These are phyloP conservation scores for Cytidiella melzeri DNA, from an alignment of 768 basidiomycete species.

Conservation along the genomic window DNA sequence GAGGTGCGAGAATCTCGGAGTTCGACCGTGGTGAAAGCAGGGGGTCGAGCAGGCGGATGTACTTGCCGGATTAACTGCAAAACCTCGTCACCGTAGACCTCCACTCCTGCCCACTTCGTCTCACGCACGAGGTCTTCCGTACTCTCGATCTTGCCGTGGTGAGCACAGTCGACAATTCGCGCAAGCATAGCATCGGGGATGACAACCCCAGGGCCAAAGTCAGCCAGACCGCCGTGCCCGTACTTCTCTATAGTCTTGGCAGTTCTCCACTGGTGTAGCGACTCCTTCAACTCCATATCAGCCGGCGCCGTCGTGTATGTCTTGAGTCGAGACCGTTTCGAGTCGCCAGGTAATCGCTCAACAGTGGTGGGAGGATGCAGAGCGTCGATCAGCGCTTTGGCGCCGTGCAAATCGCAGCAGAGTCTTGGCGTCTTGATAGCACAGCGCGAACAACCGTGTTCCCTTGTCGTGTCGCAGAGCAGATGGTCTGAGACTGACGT, in stretches of 20 bases:
- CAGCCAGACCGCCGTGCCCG: conserved; percentile 3
- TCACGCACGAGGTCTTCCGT: conserved; percentile 15
- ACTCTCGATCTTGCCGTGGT: conserved; percentile 13
- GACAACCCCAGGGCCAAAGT: conserved; percentile 17
- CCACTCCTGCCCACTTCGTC: background rate
- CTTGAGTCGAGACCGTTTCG: background rate
- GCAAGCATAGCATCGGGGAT: conserved; percentile 16
- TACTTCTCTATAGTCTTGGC: conserved; percentile 4
- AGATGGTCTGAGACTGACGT: background rate
- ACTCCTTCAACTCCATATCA: background rate
- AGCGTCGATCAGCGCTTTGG: background rate
- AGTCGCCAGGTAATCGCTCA: background rate
- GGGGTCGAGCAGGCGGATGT: no score
- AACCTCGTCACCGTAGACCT: background rate
- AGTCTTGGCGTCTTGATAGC: background rate
- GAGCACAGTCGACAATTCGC: conserved; percentile 21
- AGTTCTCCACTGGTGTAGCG: conserved; percentile 15
- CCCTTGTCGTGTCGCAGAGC: background rate
- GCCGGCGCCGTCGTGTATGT: background rate
- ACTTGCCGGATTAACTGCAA: background rate
- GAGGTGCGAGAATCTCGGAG: no score
- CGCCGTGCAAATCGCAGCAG: background rate
- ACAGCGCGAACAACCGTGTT: background rate
- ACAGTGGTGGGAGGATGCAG: background rate
- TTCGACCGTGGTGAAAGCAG: no score